These are phyloP conservation scores for Vitis hybrid DNA, from an alignment of 177 flowering plant genomes.

Conservation along the genomic window DNA sequence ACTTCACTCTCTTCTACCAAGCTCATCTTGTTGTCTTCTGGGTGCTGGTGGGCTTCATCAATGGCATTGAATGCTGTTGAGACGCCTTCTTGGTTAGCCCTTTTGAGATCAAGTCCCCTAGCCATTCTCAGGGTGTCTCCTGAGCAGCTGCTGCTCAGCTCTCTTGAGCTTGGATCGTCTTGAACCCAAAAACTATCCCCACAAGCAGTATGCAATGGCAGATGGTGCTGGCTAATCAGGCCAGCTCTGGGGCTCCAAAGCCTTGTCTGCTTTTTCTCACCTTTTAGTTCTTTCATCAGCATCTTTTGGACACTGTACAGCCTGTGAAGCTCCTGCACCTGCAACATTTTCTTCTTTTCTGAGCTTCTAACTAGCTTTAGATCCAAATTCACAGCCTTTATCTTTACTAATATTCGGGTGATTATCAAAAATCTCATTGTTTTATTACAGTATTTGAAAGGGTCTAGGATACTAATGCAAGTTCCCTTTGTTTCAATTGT, in stretches of 20 bases:
- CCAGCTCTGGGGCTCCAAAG: slow-evolving; percentile 17
- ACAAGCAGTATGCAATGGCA: slow-evolving; percentile 10
- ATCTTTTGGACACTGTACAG: slow-evolving; percentile 57
- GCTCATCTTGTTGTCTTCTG: slow-evolving; percentile 14
- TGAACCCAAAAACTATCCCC: slow-evolving; percentile 18
- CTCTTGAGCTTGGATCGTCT: slow-evolving; percentile 26
- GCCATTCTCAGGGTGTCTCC: slow-evolving; percentile 25
- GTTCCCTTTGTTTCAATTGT: no score
- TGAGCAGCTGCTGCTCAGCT: slow-evolving; percentile 39
- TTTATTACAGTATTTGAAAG: no score
- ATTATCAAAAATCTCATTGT: no score
- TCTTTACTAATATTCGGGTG: neutral
- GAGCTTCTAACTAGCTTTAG: slow-evolving; percentile 1
- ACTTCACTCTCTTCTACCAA: slow-evolving; percentile 34
- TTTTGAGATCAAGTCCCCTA: slow-evolving; percentile 47
- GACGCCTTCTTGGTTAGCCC: slow-evolving; percentile 33
- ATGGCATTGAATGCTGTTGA: slow-evolving; percentile 14
- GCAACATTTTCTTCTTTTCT: slow-evolving; percentile 10
- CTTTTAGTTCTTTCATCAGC: slow-evolving; percentile 48
- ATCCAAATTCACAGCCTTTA: neutral
- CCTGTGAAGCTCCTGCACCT: slow-evolving; percentile 70
- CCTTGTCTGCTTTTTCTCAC: slow-evolving; percentile 21
- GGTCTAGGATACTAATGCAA: no score
- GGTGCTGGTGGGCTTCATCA: slow-evolving; percentile 15
- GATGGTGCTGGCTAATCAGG: slow-evolving; percentile 12